Base-by-base conservation (phyloP, 2,329 filamentous ascomycete genomes). In the Ophiostoma novo-ulmi region DNA sequence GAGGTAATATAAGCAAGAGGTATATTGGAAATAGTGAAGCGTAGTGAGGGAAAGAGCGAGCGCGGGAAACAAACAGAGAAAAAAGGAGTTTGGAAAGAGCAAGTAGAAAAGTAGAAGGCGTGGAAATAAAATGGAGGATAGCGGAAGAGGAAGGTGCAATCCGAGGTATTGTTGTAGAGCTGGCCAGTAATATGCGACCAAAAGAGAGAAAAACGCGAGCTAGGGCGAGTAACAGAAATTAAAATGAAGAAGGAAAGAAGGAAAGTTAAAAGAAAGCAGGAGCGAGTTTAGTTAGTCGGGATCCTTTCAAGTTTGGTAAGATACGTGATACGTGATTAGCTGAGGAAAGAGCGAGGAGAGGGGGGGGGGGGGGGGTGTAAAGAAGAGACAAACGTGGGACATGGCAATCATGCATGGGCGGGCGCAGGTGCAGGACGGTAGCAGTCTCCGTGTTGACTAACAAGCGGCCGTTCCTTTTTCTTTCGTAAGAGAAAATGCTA, bases 91-190 rank as follows among this genome's bases (percentile, higher is more conserved):
- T 44, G 11, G 48, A 22, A 22, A 22, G n/a, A 26, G 52, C 22
- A 26, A 31, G 52, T 3, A n/a, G 44, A 20, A 26, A 26, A 58
- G 22, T 13, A 22, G 48, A n/a, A 55, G 26, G 52, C 13, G n/a
- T 58, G 52, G 52, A 58, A 31, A 22, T 26, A 58, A 48, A 17
- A 58, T 48, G 20, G 52, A 14, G n/a, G 22, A 58, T 26, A 58
- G 52, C 52, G 52, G n/a, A 22, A 58, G 52, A 58, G 52, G 52
- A 58, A 26, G 52, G 52, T 58, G 52, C n/a, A 58, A 58, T 58
- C 52, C n/a, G 52, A 13, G 52, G 44, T 48, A 48, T 17, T 48
- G 44, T 4, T n/a, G 17, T 26, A 5, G 52, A 26, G 52, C 44
- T 48, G 44, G 5, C 52, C 52, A 58, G 52, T 58, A 13, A 58